Base-by-base conservation (phyloP, 768 basidiomycete species). In the Russula ochroleuca region DNA sequence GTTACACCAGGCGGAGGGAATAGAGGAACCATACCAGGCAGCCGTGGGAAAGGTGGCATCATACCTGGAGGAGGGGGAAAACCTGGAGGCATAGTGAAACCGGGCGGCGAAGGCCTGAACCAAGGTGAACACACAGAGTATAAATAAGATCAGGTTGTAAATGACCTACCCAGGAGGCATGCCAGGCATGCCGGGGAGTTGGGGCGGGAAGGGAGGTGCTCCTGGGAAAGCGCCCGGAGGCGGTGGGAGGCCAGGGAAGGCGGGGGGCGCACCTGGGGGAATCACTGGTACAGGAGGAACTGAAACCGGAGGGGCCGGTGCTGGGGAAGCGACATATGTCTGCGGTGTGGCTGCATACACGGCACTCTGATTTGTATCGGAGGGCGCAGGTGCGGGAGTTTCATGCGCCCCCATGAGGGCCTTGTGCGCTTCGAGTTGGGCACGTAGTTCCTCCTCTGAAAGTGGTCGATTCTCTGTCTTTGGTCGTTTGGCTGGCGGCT, bases 351-450 rank as follows among this genome's bases (percentile, higher is more conserved):
- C 89, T 23, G 84, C 84, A 69, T 87, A 92, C 0, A 93, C 90
- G 5, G 80, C 82, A 40, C 83, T 78, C n/a, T 78, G 72, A 67
- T 76, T 77, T 14, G 77, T 71, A 54, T 79, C 80, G 13, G 77
- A 70, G 2, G 78, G 70, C 15, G 76, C 68, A 15, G 80, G 75
- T 8, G 75, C 67, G 6, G 70, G 68, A 13, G 74, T 66, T 6
- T 82, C 77, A 25, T 74, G 74, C 9, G 77, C 81, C 28, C 90
- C 89, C 96, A 99, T 98, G 49, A 98, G 81, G 8, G 88, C 88
- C 73, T 88, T 93, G 75, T 98, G 96, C 2, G 92, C 90, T 59
- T 85, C 86, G 3, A 98, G 81, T 73, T 95, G 92, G 0, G 87
- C 85, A 64, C 83, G 84, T 19, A 98, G 81, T 70, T 98, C 91